Conservation (phyloP, 345 rosid species). For the Lepidium didymum region DNA sequence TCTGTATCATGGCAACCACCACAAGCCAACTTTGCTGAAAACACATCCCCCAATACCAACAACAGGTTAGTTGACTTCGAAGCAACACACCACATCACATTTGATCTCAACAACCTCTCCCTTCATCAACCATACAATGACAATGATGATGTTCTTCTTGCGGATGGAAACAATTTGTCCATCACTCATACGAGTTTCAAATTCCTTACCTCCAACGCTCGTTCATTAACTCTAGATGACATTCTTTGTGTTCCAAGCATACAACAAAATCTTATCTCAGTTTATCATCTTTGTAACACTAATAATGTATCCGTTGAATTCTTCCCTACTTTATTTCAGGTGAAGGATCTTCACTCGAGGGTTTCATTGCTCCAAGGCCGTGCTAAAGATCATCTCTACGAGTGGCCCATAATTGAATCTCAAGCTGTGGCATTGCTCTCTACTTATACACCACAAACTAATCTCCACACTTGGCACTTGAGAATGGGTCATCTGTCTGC, state of each 20-base stretch:
- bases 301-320: not conserved
- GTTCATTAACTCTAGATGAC: not conserved
- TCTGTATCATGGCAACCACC: too few relatives aligned
- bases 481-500: too few relatives aligned
- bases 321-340: not conserved
- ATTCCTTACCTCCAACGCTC: fast-evolving
- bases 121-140: not conserved
- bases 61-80: not conserved
- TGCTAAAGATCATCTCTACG: not conserved
- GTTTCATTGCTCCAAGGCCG: not conserved
- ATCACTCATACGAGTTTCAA: not conserved
- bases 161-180: not conserved
- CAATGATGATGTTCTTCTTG: not conserved
- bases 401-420: not conserved
- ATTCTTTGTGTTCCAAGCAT: not conserved
- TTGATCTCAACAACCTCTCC: not conserved
- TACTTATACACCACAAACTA: too few relatives aligned
- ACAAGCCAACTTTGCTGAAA: too few relatives aligned
- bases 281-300: not conserved
- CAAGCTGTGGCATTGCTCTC: too few relatives aligned
- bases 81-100: not conserved
- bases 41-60: too few relatives aligned
- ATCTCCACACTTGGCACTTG: too few relatives aligned
- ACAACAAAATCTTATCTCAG: not conserved
- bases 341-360: not conserved